Evolutionary conservation across 1,139 yeast genomes (phyloP).

Genomic region (Taiozyma sp.): DNA sequence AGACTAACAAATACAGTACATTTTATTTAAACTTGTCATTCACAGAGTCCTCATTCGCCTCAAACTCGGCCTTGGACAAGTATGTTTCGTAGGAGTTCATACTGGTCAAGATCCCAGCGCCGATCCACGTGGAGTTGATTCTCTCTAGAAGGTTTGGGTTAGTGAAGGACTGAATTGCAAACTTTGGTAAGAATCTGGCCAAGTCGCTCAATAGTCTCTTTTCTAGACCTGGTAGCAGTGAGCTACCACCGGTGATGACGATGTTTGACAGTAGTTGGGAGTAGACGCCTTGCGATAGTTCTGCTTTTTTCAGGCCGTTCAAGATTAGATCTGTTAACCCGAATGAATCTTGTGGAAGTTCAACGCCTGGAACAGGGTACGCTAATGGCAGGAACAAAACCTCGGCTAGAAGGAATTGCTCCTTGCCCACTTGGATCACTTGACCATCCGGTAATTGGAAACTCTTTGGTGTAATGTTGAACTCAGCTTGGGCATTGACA

Average conservation of each 20-base stretch:
- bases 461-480: constrained; percentile 25
- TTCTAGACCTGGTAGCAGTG: constrained; percentile 54
- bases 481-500: constrained; percentile 23
- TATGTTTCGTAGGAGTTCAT: constrained; percentile 42
- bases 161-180: constrained; percentile 33
- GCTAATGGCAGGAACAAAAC: constrained; percentile 50
- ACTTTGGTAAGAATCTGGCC: constrained; percentile 47
- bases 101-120: constrained; percentile 58
- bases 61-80: constrained; percentile 53
- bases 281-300: constrained; percentile 33
- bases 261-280: constrained; percentile 46
- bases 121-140: constrained; percentile 57
- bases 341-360: constrained; percentile 29
- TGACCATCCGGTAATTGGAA: constrained; percentile 46
- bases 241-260: constrained; percentile 61
- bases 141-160: constrained; percentile 39
- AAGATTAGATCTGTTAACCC: constrained; percentile 43
- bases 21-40: constrained; percentile 40
- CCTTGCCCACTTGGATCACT: constrained; percentile 33
- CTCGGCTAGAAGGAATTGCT: constrained; percentile 42
- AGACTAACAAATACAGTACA: neutral
- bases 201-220: constrained; percentile 58
- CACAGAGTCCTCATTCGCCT: constrained; percentile 52
- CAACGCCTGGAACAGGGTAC: constrained; percentile 25
- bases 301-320: constrained; percentile 37